Base-by-base conservation (phyloP, 768 basidiomycete species). In the Mycena latifolia region DNA sequence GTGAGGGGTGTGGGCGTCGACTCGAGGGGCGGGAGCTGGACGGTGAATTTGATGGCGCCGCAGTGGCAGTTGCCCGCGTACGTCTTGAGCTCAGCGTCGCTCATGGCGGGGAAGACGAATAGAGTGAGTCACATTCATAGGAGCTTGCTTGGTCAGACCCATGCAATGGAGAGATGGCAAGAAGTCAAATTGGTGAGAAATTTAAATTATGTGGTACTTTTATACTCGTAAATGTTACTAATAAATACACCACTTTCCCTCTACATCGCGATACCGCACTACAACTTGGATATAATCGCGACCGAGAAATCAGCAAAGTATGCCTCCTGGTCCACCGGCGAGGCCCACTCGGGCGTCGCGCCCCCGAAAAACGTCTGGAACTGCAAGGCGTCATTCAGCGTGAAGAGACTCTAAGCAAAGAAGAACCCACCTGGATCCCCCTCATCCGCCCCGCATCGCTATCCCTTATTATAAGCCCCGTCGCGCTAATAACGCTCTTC, bases 361-460 rank as follows among this genome's bases (percentile, higher is more conserved):
- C 82, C 83, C 15, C 85, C 85, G 66, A 88, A 87, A 78, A 88
- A 87, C 2, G 85, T 85, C 75, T 86, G 81, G 72, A 81, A 77
- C 69, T 81, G 27, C 27, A 14, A 22, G 46, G 7, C 46, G 46
- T 24, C 3, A 24, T 45, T 28, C 24, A 46, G 18, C 20, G 5
- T 24, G 24, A 47, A 47, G 12, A 7, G 14, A 5, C 14, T 9
- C 8, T 11, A 11, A 28, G 46, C 24, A 28, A 15, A 24, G n/a
- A 20, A 12, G 7, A 2, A 46, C 46, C 75, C 72, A 81, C 77
- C 69, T 81, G 82, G 35, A 84, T 80, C 28, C 86, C 86, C 35
- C 80, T 77, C 66, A 87, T 78, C 48, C 78, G 75, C 33, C 80
- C 78, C 8, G 73, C 70, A 20, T 73, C 72, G 31, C 69, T 71